Evolutionary conservation across 2,329 filamentous ascomycete species (phyloP).

Genomic region (Exserohilum rostratum): DNA sequence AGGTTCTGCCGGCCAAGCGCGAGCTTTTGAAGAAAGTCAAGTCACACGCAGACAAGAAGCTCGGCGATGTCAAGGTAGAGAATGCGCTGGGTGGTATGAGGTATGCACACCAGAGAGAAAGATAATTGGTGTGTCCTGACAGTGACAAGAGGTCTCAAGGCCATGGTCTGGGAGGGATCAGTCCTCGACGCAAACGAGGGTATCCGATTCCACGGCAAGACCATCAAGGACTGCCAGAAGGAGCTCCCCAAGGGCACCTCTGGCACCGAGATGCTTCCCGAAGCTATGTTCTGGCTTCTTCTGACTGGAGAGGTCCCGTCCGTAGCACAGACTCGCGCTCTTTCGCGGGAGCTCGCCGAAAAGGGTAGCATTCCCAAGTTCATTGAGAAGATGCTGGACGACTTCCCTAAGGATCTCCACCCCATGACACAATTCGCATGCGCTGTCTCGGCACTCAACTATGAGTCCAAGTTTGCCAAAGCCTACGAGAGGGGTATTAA

Average conservation of each 20-base stretch:
- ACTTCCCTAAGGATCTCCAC: conserved; percentile 87
- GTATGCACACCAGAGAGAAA: conserved; percentile 40
- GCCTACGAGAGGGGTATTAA: conserved; percentile 87
- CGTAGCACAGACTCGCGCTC: conserved; percentile 76
- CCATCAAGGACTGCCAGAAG: conserved; percentile 96
- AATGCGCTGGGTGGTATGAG: conserved; percentile 97
- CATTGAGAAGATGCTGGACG: conserved; percentile 84
- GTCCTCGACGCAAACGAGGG: conserved; percentile 96
- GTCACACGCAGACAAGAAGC: conserved; percentile 76
- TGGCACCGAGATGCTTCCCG: conserved; percentile 95
- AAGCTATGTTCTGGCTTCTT: conserved; percentile 99
- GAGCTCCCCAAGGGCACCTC: conserved; percentile 90
- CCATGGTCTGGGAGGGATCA: conserved; percentile 98
- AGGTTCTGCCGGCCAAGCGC: conserved; percentile 87
- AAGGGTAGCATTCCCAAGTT: conserved; percentile 83
- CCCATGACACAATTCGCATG: conserved; percentile 99
- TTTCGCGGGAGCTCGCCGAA: conserved; percentile 86
- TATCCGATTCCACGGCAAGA: conserved; percentile 96
- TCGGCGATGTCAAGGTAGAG: conserved; percentile 92
- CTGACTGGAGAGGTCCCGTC: conserved; percentile 91
- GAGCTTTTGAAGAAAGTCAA: conserved; percentile 95
- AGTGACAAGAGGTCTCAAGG: conserved; percentile 74
- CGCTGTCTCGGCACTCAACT: conserved; percentile 93
- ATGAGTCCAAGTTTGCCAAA: conserved; percentile 91
- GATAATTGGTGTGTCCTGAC: conserved; percentile 13